Base-by-base conservation (phyloP, 495 filamentous ascomycete species). In the Cercophora samala region DNA sequence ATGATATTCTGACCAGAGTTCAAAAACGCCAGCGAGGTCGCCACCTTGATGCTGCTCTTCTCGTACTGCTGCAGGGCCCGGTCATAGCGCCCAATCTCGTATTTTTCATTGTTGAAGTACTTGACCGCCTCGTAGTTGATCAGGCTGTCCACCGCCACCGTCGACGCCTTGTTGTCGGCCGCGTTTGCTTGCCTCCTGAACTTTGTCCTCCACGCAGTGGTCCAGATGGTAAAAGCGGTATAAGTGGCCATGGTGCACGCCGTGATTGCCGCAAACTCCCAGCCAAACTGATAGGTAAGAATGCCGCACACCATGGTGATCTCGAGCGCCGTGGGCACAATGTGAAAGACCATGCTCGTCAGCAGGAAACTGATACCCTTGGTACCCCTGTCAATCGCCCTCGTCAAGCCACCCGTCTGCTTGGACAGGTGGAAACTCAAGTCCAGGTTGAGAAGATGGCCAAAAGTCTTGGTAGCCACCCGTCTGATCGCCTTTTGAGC, bases 121-220 rank as follows among this genome's bases (percentile, higher is more conserved):
- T 98, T 98, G 69, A 99, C 95, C 18, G 95, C 96, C 76, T 99
- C 95, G 73, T 97, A 98, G 78, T 98, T 98, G 81, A 99, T 96
- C 37, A 99, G 81, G 1, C 93, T 93, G 78, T 99, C 95, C 1
- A 98, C 94, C 0, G 94, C 95, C 32, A 97, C 92, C 0, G 94
- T 98, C 11, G 93, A 94, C 13, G 91, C 96, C 70, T 89, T 90
- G 76, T 98, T 99, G 73, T 99, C 95, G 0, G 96, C 95, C 9
- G 92, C 93, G 77, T 99, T 99, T 25, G 94, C 92, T 75, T 92
- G 90, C 66, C 93, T 91, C 32, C 95, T 85, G 78, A 99, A 99
- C 76, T 94, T 96, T 13, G 96, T 99, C 72, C 95, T 84, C 95
- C 95, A 99, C 4, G 94, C 89, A 4, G 95, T 99, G 1, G 95